Percentiles rank a stretch among this genome's conserved stretches.
Evolutionary conservation across 225 moss, liverwort and hornwort species (phyloP).

Genomic region (Anthoceros angustus): DNA sequence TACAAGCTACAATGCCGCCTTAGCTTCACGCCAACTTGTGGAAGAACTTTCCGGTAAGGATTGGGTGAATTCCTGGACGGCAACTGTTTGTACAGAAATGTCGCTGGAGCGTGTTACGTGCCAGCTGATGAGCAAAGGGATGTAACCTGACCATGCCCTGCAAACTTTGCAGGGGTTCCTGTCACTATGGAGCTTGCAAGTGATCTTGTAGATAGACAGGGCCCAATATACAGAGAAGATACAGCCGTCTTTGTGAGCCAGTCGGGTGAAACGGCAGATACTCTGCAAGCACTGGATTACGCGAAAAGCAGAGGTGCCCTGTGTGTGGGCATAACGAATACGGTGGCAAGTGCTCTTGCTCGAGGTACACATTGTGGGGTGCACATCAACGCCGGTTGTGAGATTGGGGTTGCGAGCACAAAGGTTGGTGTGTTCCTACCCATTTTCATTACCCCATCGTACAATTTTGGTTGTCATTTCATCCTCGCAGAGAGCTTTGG

Average conservation of each 20-base stretch:
- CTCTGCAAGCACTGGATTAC: slow-evolving; percentile 82
- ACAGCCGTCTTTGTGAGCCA: slow-evolving; percentile 96
- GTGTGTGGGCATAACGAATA: slow-evolving; percentile 96
- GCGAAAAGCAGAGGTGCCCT: slow-evolving; percentile 82
- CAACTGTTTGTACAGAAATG: neutral
- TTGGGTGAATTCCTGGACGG: neutral
- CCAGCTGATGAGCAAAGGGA: neutral
- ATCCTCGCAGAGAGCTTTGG: neutral
- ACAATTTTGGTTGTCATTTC: neutral
- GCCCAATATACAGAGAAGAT: slow-evolving; percentile 91
- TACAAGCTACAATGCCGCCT: slow-evolving; percentile 94
- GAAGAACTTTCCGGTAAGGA: slow-evolving; percentile 90
- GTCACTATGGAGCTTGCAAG: slow-evolving; percentile 99
- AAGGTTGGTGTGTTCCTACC: slow-evolving; percentile 34
- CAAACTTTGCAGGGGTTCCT: slow-evolving; percentile 58
- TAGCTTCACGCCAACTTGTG: slow-evolving; percentile 79
- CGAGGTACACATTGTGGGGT: slow-evolving; percentile 94
- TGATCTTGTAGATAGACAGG: slow-evolving; percentile 85
- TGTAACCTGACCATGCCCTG: neutral
- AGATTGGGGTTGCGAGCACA: slow-evolving; percentile 99
- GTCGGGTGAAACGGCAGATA: slow-evolving; percentile 98
- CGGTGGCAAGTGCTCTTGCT: slow-evolving; percentile 98
- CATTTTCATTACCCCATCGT: neutral
- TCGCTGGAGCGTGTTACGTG: neutral
- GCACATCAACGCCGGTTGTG: slow-evolving; percentile 95